These are phyloP conservation scores for Camelina neglecta DNA, from an alignment of 345 rosid genomes.

Conservation along the genomic window DNA sequence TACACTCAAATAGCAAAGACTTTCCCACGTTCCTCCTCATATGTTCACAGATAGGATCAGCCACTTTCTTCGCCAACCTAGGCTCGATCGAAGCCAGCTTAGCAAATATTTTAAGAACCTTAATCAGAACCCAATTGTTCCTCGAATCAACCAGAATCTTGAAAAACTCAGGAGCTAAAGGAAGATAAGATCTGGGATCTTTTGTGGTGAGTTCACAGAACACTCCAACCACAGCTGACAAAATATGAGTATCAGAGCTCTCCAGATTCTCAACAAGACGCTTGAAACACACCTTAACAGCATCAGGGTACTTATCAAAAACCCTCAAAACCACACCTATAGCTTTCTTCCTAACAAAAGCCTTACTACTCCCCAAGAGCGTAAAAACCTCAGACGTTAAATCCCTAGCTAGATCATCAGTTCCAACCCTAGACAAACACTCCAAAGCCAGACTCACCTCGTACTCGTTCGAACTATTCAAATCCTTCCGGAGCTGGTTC, in stretches of 20 bases:
- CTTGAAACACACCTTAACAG: conserved; percentile 87
- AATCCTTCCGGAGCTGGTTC: conserved; percentile 88
- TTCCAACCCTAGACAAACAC: conserved; percentile 76
- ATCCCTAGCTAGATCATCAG: conserved; percentile 86
- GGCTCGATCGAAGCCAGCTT: conserved; percentile 81
- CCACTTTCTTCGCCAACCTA: conserved; percentile 77
- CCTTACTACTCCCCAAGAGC: conserved; percentile 68
- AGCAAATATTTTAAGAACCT: conserved; percentile 82
- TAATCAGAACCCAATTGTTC: conserved; percentile 91
- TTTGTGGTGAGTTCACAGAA: conserved; percentile 76
- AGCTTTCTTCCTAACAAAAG: conserved; percentile 74
- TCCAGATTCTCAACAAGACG: conserved; percentile 91
- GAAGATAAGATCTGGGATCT: conserved; percentile 79
- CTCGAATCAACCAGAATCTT: conserved; percentile 81
- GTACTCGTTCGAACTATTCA: conserved; percentile 63
- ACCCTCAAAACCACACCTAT: conserved; percentile 74
- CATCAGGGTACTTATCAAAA: conserved; percentile 88
- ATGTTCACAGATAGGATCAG: conserved; percentile 84
- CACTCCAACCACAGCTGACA: conserved; percentile 79
- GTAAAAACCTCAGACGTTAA: conserved; percentile 82
- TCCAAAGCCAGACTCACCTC: conserved; percentile 88
- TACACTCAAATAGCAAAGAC: conserved; percentile 87
- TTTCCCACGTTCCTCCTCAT: conserved; percentile 86
- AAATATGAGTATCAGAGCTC: conserved; percentile 62
- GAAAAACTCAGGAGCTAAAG: conserved; percentile 88